A percentile compares a stretch with the other conserved stretches of the same genome.
These are phyloP conservation scores for Diaporthe ilicicola DNA, from an alignment of 2,329 filamentous ascomycete species.

Conservation along the genomic window DNA sequence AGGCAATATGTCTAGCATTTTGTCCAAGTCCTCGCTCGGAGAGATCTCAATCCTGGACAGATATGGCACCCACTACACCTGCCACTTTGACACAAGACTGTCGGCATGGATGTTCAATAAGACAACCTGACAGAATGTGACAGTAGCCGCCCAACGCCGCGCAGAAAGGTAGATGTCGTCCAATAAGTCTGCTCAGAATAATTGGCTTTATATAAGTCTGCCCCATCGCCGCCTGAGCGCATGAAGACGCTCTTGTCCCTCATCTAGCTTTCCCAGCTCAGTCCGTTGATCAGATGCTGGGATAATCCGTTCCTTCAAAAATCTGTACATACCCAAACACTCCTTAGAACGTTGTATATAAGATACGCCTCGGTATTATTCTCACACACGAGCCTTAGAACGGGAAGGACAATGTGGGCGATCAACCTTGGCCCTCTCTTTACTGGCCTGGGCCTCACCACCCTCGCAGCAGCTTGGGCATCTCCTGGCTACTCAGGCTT, in stretches of 20 bases:
- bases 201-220: not conserved
- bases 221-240: not conserved
- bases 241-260: not conserved
- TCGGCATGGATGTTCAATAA: not conserved
- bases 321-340: not conserved
- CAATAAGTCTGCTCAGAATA: not conserved
- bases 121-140: not conserved
- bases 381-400: not conserved
- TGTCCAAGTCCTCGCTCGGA: not conserved
- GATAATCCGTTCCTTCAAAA: not conserved
- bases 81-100: not conserved
- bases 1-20: slow-evolving; percentile 10
- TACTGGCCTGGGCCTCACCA: slow-evolving; percentile 32
- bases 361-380: not conserved
- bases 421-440: not conserved
- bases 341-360: not conserved
- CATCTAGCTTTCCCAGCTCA: not conserved
- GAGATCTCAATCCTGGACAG: not conserved
- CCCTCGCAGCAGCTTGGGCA: slow-evolving; percentile 45
- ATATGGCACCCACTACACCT: not conserved
- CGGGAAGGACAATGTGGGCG: not conserved
- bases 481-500: slow-evolving; percentile 51
- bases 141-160: not conserved
- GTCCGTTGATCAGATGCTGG: not conserved
- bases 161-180: not conserved